phyloP scores from a whole-genome alignment of 176 grass and related monocot genomes.

The Triticum urartu region DNA sequence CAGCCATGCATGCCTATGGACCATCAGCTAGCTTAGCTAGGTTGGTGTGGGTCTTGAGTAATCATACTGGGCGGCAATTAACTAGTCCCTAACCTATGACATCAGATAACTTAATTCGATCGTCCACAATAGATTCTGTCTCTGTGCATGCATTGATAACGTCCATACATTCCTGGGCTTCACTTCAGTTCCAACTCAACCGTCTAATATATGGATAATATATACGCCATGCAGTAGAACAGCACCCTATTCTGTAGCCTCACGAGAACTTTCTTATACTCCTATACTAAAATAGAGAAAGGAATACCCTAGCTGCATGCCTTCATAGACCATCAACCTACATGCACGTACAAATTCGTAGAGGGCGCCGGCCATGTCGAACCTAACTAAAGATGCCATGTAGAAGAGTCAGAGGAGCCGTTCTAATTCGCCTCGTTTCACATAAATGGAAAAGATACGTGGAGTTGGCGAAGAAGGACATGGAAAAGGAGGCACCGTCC shows the following conservation, averaged over 20 bases:
- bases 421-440: background rate
- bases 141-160: background rate
- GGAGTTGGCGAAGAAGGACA: background rate
- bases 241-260: background rate
- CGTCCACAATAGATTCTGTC: background rate
- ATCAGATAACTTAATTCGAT: background rate
- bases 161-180: background rate
- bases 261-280: background rate
- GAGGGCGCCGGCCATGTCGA: background rate
- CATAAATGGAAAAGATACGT: background rate
- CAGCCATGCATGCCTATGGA: slow-evolving; percentile 26
- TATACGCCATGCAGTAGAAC: background rate
- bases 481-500: background rate
- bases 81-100: slow-evolving; percentile 16
- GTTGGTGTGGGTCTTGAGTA: background rate
- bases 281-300: no score
- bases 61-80: slow-evolving; percentile 12
- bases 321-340: background rate
- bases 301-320: background rate
- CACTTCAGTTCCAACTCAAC: background rate
- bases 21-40: slow-evolving; percentile 7
- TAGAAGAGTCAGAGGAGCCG: background rate
- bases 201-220: background rate
- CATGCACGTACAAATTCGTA: background rate
- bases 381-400: background rate